Conservation (phyloP, 75 land plant species). For the Sequoia sempervirens region DNA sequence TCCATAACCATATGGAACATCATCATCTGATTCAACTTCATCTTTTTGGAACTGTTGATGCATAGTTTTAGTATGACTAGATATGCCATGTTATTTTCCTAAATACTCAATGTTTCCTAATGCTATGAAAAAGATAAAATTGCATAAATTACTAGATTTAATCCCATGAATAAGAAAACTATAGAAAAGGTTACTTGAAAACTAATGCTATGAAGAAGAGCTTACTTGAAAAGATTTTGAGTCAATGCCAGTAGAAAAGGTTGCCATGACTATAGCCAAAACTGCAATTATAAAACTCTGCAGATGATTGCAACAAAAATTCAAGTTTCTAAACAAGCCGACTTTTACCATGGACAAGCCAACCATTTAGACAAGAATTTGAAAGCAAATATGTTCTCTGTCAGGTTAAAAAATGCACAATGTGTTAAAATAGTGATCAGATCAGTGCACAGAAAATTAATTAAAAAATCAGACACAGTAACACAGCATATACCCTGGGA, state of each 20-base stretch:
- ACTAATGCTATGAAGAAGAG: too few species aligned
- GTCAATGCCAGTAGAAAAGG: slow-evolving; percentile 94
- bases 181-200: too few species aligned
- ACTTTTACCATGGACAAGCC: not conserved
- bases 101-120: not conserved
- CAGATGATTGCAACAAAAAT: not conserved
- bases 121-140: too few species aligned
- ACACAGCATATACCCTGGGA: too few species aligned
- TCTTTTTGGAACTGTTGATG: slow-evolving; percentile 58
- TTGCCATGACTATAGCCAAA: slow-evolving; percentile 76
- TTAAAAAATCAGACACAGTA: too few species aligned
- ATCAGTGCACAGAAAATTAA: too few species aligned
- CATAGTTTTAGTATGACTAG: not conserved
- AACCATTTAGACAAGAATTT: not conserved
- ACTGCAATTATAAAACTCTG: slow-evolving; percentile 93
- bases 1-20: slow-evolving; percentile 92
- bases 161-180: not conserved
- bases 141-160: not conserved
- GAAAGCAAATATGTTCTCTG: not conserved
- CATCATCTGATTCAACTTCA: slow-evolving; percentile 51
- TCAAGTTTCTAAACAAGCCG: not conserved
- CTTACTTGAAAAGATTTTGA: slow-evolving; percentile 78
- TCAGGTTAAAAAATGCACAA: not conserved
- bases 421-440: too few species aligned
- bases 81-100: not conserved